These are phyloP conservation scores for Chimonanthus praecox DNA, from an alignment of 164 flowering plant species.

Conservation along the genomic window DNA sequence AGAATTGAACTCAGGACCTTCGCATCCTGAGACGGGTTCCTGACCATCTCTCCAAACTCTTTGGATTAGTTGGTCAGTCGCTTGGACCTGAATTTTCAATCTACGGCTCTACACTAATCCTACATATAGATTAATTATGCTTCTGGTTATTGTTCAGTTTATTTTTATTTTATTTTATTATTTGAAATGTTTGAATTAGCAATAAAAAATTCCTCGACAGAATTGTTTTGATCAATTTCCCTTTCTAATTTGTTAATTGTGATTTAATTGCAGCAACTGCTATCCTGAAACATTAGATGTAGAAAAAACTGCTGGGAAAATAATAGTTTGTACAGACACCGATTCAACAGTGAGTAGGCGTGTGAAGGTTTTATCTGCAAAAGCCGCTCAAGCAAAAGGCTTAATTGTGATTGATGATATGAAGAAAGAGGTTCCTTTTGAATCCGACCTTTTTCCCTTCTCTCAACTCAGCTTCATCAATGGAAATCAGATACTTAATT, in stretches of 20 bases:
- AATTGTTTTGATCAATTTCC: no score
- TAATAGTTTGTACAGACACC: constrained; percentile 46
- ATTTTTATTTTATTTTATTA: no score
- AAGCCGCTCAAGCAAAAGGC: constrained; percentile 63
- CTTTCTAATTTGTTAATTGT: not conserved
- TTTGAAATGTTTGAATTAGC: no score
- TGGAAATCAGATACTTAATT: constrained; percentile 52
- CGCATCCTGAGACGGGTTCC: no score
- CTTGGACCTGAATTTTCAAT: no score
- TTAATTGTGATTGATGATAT: constrained; percentile 45
- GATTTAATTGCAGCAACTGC: constrained; percentile 48
- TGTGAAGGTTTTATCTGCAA: constrained; percentile 52
- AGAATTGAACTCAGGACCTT: no score
- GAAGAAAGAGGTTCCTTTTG: constrained; percentile 41
- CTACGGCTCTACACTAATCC: no score
- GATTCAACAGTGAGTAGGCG: constrained; percentile 33
- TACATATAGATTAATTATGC: no score
- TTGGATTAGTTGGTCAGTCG: no score
- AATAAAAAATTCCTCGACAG: no score
- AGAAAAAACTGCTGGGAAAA: constrained; percentile 51
- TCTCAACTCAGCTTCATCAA: constrained; percentile 37
- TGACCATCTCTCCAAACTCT: no score
- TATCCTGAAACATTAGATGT: constrained; percentile 70
- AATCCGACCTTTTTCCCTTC: constrained; percentile 59
- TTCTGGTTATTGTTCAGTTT: no score